Conservation (phyloP, 2,329 filamentous ascomycete species). For the Nigrospora oryzae region DNA sequence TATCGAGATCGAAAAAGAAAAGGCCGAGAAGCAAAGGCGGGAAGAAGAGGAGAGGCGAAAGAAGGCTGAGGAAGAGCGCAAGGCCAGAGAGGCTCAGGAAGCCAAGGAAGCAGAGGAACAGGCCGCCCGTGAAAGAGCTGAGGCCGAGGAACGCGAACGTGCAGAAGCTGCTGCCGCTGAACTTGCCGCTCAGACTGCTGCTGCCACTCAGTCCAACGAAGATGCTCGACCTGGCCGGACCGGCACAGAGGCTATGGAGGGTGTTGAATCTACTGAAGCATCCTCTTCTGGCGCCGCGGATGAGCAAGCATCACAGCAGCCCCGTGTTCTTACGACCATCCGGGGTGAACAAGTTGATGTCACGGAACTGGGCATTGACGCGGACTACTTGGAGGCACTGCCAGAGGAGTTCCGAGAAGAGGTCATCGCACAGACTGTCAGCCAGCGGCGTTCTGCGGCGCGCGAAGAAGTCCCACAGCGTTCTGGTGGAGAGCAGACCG, state of each 20-base stretch:
- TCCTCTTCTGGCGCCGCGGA: slow-evolving; percentile 22
- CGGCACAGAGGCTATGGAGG: slow-evolving; percentile 22
- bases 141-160: slow-evolving; percentile 61
- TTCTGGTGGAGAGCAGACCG: slow-evolving; percentile 57
- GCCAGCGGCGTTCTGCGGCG: slow-evolving; percentile 72
- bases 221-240: slow-evolving; percentile 10
- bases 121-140: slow-evolving; percentile 56
- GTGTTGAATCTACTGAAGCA: slow-evolving; percentile 22
- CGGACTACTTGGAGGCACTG: slow-evolving; percentile 91
- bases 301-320: slow-evolving; percentile 36
- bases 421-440: slow-evolving; percentile 85
- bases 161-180: slow-evolving; percentile 47
- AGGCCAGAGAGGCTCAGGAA: slow-evolving; percentile 45
- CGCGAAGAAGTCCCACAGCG: slow-evolving; percentile 55
- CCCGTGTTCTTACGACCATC: slow-evolving; percentile 73
- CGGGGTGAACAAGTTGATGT: slow-evolving; percentile 85
- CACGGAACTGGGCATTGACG: slow-evolving; percentile 87
- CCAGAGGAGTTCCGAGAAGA: slow-evolving; percentile 95
- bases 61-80: slow-evolving; percentile 41
- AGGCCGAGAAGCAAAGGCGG: slow-evolving; percentile 47
- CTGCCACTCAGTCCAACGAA: slow-evolving; percentile 36
- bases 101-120: slow-evolving; percentile 65
- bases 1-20: slow-evolving; percentile 69
- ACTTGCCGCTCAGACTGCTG: slow-evolving; percentile 38
- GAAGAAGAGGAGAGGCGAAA: slow-evolving; percentile 52